These are phyloP conservation scores for Debaryomycetaceae sp. DNA, from an alignment of 1,139 yeast species.

Conservation along the genomic window DNA sequence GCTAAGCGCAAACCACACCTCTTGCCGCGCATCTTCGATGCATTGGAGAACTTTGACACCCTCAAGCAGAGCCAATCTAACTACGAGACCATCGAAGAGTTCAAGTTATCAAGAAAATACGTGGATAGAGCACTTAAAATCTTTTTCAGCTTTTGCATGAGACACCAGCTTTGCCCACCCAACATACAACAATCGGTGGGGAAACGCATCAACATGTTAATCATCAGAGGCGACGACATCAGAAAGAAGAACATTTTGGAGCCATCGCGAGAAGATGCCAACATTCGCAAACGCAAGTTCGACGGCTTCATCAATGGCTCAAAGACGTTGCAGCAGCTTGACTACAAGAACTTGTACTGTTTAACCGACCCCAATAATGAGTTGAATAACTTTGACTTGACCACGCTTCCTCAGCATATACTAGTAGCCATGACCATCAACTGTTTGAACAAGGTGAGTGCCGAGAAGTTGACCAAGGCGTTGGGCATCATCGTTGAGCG, in stretches of 20 bases:
- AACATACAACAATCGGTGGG: conserved; percentile 25
- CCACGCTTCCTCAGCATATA: conserved; percentile 60
- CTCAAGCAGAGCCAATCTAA: conserved; percentile 38
- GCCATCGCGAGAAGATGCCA: conserved; percentile 22
- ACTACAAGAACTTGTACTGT: conserved; percentile 47
- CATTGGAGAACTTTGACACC: conserved; percentile 37
- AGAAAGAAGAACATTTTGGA: conserved; percentile 36
- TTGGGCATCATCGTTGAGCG: conserved; percentile 65
- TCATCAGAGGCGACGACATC: conserved; percentile 38
- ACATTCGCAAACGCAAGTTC: conserved; percentile 35
- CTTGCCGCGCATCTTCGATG: conserved; percentile 38
- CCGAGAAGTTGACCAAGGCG: conserved; percentile 57
- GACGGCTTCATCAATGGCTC: conserved; percentile 31
- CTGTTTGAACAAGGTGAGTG: conserved; percentile 54
- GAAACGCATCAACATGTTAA: conserved; percentile 26
- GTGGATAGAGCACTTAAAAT: conserved; percentile 37
- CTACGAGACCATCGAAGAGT: conserved; percentile 41
- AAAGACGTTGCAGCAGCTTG: conserved; percentile 26
- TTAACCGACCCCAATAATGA: conserved; percentile 61
- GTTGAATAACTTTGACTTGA: conserved; percentile 62
- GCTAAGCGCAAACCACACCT: conserved; percentile 56
- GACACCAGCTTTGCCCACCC: conserved; percentile 31
- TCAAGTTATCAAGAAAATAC: conserved; percentile 38
- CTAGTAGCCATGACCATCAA: conserved; percentile 63
- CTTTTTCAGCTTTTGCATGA: conserved; percentile 32